Percentiles rank a stretch among this genome's conserved stretches.
Conservation (phyloP, 441 rosid species). For the Brassica balearica region DNA sequence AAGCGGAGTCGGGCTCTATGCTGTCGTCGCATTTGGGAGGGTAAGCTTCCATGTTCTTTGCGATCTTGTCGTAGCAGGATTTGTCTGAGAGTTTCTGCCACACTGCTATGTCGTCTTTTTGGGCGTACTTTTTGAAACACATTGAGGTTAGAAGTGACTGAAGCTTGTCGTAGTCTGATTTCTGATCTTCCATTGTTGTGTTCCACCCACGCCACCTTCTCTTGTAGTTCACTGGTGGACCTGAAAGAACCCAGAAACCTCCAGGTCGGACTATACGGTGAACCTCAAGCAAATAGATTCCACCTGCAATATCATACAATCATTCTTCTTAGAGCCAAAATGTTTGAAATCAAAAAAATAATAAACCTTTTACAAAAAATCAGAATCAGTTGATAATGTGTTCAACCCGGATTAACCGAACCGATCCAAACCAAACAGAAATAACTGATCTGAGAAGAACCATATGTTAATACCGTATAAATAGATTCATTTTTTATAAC, state of each 20-base stretch:
- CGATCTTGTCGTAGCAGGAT: conserved; percentile 44
- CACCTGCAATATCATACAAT: conserved; percentile 51
- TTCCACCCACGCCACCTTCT: conserved; percentile 77
- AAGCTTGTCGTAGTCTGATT: conserved; percentile 66
- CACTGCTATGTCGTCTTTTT: conserved; percentile 76
- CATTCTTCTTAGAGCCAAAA: too few relatives aligned
- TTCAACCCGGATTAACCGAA: too few relatives aligned
- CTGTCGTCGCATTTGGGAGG: conserved; percentile 47
- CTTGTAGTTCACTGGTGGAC: conserved; percentile 84
- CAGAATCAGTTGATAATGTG: too few relatives aligned
- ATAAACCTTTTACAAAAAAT: too few relatives aligned
- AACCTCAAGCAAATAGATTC: conserved; percentile 80
- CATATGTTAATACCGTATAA: not conserved
- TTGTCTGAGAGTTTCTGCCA: conserved; percentile 79
- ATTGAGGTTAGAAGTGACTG: conserved; percentile 69
- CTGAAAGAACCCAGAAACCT: conserved; percentile 89
- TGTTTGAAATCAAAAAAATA: too few relatives aligned
- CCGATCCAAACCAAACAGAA: too few relatives aligned
- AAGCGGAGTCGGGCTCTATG: conserved; percentile 71
- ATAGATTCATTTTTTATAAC: not conserved
- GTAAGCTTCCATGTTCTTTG: conserved; percentile 43
- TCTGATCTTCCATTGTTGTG: conserved; percentile 68
- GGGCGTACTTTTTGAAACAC: conserved; percentile 72
- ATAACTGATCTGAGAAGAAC: too few relatives aligned
- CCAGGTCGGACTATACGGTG: conserved; percentile 87